Base-by-base conservation (phyloP, 371 early-diverging fungal genomes). In the Mortierella sp. region DNA sequence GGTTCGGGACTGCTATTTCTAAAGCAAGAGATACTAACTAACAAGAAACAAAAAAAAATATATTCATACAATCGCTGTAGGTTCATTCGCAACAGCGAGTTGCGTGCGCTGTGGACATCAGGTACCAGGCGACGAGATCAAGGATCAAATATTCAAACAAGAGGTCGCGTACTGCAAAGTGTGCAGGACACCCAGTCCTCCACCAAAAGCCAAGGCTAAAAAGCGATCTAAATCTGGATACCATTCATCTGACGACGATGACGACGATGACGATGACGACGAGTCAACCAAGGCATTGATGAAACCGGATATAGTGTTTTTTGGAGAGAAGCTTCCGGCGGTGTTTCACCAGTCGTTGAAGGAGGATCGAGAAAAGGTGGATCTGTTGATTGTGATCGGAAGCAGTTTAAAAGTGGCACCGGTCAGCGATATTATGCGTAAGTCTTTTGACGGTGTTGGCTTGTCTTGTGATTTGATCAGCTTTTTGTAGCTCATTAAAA, bases 361-460 rank as follows among this genome's bases (percentile, higher is more conserved):
- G 3, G 75, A 90, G 35, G 75, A 84, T 9, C 87, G 96, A 32
- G 87, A 88, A 2, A 71, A 83, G 10, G 66, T 52, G 16, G 98
- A 98, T 84, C 76, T 98, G 37, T 76, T 98, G 30, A 90, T 98
- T 54, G 98, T 97, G 11, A 97, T 98, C 88, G 98, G 98, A 4
- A 94, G 95, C 39, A 94, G 94, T n/a, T 85, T 98, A 20, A 96
- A 96, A 74, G 97, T 98, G 0, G 93, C 96, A 0, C 98, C 98
- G 9, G 97, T 98, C 5, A 94, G 95, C 4, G 93, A 94, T 43
- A 94, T 97, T 59, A 94, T 95, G 92, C 88, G 90, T 87, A 80
- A 79, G 83, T 62, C 1, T 32, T 55, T 32, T 62, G 8, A 5
- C 43, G 32, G 24, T 64, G 14, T 52, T 20, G 32, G 1, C 26